phyloP scores from a whole-genome alignment of 352 stramenopile species.

The Globisporangium carolinianum region DNA sequence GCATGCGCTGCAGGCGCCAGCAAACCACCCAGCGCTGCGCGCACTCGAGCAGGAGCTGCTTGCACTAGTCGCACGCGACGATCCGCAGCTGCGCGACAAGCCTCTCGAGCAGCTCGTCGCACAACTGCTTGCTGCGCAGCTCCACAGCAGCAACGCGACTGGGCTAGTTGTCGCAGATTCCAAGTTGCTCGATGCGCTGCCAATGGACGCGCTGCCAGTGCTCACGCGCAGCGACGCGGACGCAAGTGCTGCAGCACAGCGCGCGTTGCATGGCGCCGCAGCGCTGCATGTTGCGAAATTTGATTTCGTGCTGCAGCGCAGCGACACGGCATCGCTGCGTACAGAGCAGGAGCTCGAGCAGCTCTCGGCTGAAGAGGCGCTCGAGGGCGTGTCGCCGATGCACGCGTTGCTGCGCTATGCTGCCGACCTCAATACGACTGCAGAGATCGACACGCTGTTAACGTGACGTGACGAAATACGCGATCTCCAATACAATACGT shows the following conservation, averaged over 20 bases:
- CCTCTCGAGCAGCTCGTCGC: constrained; percentile 23
- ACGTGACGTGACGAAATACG: no score
- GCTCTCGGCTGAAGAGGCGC: constrained; percentile 2
- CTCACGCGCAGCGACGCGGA: constrained; percentile 10
- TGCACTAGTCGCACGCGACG: constrained; percentile 17
- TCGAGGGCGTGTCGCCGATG: constrained; percentile 7
- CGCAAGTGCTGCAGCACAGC: not conserved
- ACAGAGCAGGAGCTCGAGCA: constrained; percentile 1
- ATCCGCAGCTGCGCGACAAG: constrained; percentile 18
- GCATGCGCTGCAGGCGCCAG: constrained; percentile 24
- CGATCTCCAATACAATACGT: no score
- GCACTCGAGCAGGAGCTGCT: constrained; percentile 22
- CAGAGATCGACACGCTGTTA: constrained; percentile 5
- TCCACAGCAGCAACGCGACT: not conserved
- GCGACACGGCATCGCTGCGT: not conserved
- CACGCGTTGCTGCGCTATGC: constrained; percentile 10
- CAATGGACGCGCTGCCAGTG: constrained; percentile 10
- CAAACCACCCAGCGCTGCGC: constrained; percentile 20
- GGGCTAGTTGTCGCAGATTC: constrained; percentile 13
- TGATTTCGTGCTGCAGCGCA: constrained; percentile 2
- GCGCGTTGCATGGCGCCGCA: constrained; percentile 2
- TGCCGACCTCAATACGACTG: constrained; percentile 5
- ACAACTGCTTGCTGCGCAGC: constrained; percentile 9
- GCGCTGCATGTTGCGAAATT: constrained; percentile 11
- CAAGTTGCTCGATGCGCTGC: constrained; percentile 17